A percentile compares a stretch with the other conserved stretches of the same genome.
Conservation (phyloP, 345 rosid species). For the Psidium guajava region DNA sequence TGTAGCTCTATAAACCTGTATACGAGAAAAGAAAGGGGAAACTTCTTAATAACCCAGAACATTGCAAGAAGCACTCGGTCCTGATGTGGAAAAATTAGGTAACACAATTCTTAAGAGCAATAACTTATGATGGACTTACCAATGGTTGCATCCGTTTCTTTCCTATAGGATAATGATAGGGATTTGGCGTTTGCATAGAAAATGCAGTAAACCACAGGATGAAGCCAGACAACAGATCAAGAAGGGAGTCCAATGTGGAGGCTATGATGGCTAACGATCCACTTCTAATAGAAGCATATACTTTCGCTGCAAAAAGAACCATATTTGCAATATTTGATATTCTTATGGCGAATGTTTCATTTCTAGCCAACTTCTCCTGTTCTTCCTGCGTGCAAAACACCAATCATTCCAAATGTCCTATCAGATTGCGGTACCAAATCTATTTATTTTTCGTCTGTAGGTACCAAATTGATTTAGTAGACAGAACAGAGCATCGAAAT, state of each 20-base stretch:
- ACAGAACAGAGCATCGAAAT: neutral
- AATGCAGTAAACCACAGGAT: slow-evolving; percentile 99
- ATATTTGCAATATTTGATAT: slow-evolving; percentile 87
- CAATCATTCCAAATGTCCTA: neutral
- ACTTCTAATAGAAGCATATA: slow-evolving; percentile 80
- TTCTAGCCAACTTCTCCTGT: slow-evolving; percentile 67
- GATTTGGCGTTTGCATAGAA: slow-evolving; percentile 94
- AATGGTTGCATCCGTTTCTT: slow-evolving; percentile 98
- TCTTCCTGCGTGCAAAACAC: slow-evolving; percentile 55
- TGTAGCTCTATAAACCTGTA: neutral
- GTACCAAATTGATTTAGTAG: neutral
- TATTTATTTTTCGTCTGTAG: neutral
- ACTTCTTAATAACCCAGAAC: neutral
- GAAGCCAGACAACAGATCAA: slow-evolving; percentile 96
- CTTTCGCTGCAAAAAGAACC: slow-evolving; percentile 92
- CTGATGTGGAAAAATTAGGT: neutral
- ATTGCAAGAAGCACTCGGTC: neutral
- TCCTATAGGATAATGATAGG: slow-evolving; percentile 93
- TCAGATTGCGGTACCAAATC: neutral
- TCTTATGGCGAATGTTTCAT: slow-evolving; percentile 83
- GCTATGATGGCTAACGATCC: slow-evolving; percentile 96
- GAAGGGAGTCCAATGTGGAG: slow-evolving; percentile 95
- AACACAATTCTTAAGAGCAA: neutral
- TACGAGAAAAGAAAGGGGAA: neutral
- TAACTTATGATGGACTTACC: slow-evolving; percentile 38